Base-by-base conservation (phyloP, 371 early-diverging fungal species). In the Mortierella sp. region DNA sequence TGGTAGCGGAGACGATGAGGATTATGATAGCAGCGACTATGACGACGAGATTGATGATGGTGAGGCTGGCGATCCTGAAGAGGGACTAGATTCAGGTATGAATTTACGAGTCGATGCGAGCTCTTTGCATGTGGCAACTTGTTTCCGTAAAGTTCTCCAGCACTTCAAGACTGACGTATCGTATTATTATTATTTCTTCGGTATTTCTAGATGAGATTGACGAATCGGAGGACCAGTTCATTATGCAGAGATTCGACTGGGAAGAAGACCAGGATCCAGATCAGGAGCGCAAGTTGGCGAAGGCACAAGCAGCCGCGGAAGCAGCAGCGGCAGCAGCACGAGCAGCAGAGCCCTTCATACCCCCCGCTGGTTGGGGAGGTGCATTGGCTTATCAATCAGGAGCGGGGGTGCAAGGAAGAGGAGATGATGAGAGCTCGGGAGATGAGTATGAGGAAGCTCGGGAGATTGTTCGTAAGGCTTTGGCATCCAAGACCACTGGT, bases 201-300 rank as follows among this genome's bases (percentile, higher is more conserved):
- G 40, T 6, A 48, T 28, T 44, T 54, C 16, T 77, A 81, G 82
- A 81, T 40, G 72, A 69, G 54, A 67, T 75, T 40, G 79, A 76
- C 54, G 79, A 71, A 31, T 72, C 72, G 34, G 80, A 80, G 21
- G 78, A 80, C 19, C 80, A 79, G 55, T 72, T 67, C 31, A 69
- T 83, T 5, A 72, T 73, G 75, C 80, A 83, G 48, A 55, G 67
- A 43, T 83, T 83, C n/a, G 80, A 83, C 21, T 83, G 84, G 84
- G 71, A 79, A 34, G 75, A 73, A 19, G 84, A 83, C 57, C 78
- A 75, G 72, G 82, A 82, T 72, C 84, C 83, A 50, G 57, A 59
- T 31, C 75, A 28, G 8, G 37, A 72, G 34, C 61, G 44, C 28
- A 70, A 70, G 34, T 8, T 70, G 13, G 61, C 28, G 14, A 53